phyloP scores from a whole-genome alignment of 169 alveolate species.

The Cryptosporidium sp. region DNA sequence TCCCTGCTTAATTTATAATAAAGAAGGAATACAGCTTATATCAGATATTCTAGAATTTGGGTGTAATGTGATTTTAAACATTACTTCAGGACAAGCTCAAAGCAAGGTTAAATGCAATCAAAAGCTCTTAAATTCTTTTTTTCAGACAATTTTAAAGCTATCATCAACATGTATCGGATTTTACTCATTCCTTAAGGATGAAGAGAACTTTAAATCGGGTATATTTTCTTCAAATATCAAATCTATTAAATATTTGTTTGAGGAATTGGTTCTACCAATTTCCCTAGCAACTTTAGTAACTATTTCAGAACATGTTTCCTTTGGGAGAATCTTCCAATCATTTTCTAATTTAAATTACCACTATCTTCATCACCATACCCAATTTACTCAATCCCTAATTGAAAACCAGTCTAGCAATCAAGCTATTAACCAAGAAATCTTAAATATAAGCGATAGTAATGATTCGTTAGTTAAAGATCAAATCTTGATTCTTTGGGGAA shows the following conservation, averaged over 20 bases:
- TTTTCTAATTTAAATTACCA: slow-evolving; percentile 17
- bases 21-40: slow-evolving; percentile 28
- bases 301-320: slow-evolving; percentile 53
- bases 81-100: slow-evolving; percentile 26
- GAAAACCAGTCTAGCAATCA: slow-evolving; percentile 7
- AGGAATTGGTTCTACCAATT: slow-evolving; percentile 29
- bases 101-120: not conserved
- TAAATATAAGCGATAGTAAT: slow-evolving; percentile 11
- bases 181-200: not conserved
- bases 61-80: slow-evolving; percentile 31
- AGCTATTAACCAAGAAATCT: slow-evolving; percentile 14
- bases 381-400: slow-evolving; percentile 54
- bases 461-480: slow-evolving; percentile 50
- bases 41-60: slow-evolving; percentile 49
- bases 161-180: slow-evolving; percentile 56
- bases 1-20: slow-evolving; percentile 40
- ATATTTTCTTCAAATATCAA: not conserved
- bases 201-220: not conserved
- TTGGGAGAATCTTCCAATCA: slow-evolving; percentile 49
- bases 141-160: slow-evolving; percentile 33
- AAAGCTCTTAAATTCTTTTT: slow-evolving; percentile 6
- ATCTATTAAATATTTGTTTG: slow-evolving; percentile 1
- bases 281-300: slow-evolving; percentile 45
- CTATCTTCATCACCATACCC: slow-evolving; percentile 54
- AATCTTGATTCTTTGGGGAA: slow-evolving; percentile 64